These are phyloP conservation scores for Coemansia sp. DNA, from an alignment of 192 early-diverging fungal genomes.

Conservation along the genomic window DNA sequence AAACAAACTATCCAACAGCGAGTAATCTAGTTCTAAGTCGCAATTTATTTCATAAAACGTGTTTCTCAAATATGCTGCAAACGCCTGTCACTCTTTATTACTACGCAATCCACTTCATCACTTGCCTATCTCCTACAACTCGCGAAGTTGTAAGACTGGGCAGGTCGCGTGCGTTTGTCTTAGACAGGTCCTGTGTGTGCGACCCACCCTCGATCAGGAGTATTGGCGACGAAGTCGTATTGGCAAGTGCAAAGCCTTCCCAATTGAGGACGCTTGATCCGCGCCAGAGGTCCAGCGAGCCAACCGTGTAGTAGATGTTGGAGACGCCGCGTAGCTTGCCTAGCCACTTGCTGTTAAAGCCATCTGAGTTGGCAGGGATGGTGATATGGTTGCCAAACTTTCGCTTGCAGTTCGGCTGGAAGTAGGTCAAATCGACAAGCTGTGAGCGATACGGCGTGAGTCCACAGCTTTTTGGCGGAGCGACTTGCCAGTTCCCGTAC, in stretches of 20 bases:
- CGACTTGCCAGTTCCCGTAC: slow-evolving; percentile 63
- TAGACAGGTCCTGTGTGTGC: slow-evolving; percentile 22
- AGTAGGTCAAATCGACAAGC: slow-evolving; percentile 36
- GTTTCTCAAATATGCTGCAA: too few relatives aligned
- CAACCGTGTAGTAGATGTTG: slow-evolving; percentile 39
- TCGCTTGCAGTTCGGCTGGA: slow-evolving; percentile 36
- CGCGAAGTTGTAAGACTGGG: slow-evolving; percentile 19
- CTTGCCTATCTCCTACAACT: slow-evolving; percentile 12
- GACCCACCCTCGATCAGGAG: slow-evolving; percentile 28
- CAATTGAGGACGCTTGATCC: slow-evolving; percentile 15
- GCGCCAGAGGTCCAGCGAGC: slow-evolving; percentile 30
- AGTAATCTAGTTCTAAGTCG: too few relatives aligned
- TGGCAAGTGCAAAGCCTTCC: slow-evolving; percentile 21
- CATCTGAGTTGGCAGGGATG: slow-evolving; percentile 17
- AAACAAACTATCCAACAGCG: too few relatives aligned
- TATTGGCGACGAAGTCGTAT: slow-evolving; percentile 20
- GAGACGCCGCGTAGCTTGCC: slow-evolving; percentile 15
- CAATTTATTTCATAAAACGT: too few relatives aligned
- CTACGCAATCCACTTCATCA: slow-evolving; percentile 28
- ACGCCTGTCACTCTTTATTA: neutral
- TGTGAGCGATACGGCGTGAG: slow-evolving; percentile 33
- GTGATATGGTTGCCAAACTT: slow-evolving; percentile 38
- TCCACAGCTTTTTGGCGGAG: slow-evolving; percentile 21
- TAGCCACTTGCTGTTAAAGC: slow-evolving; percentile 34
- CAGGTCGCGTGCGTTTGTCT: slow-evolving; percentile 6